Conservation (phyloP, 257 asterid species). For the Gentiana dahurica region DNA sequence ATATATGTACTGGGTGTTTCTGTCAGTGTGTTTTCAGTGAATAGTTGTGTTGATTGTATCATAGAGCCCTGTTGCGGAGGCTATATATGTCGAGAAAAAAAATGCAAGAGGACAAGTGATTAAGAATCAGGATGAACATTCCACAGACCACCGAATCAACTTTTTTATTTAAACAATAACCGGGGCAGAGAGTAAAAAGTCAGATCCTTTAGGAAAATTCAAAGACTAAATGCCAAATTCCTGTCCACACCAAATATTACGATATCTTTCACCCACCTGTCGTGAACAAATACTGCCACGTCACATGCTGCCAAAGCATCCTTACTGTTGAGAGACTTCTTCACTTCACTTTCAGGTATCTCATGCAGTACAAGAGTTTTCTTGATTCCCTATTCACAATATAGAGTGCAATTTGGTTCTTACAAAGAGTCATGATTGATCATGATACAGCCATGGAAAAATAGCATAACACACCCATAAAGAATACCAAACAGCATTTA, state of each 20-base stretch:
- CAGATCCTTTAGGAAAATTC: not conserved
- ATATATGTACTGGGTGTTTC: no score
- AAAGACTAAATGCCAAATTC: not conserved
- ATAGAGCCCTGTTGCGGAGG: no score
- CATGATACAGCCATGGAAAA: not conserved
- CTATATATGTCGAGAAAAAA: no score
- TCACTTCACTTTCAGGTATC: conserved; percentile 74
- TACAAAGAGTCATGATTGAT: not conserved
- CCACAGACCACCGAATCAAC: not conserved
- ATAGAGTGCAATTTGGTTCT: no score
- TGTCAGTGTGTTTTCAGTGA: no score
- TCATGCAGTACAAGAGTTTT: conserved; percentile 78
- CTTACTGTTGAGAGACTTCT: conserved; percentile 46
- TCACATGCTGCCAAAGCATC: conserved; percentile 91
- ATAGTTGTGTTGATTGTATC: no score
- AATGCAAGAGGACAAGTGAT: no score
- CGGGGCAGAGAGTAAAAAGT: not conserved
- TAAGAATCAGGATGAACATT: no score
- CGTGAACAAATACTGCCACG: conserved; percentile 87
- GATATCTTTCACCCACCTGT: conserved; percentile 49
- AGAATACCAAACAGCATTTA: no score
- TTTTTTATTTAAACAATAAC: not conserved
- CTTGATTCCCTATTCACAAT: conserved; percentile 51
- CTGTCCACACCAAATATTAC: no score
- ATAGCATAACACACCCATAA: not conserved